Conservation (phyloP, 345 rosid species). For the Syzygium jambos region DNA sequence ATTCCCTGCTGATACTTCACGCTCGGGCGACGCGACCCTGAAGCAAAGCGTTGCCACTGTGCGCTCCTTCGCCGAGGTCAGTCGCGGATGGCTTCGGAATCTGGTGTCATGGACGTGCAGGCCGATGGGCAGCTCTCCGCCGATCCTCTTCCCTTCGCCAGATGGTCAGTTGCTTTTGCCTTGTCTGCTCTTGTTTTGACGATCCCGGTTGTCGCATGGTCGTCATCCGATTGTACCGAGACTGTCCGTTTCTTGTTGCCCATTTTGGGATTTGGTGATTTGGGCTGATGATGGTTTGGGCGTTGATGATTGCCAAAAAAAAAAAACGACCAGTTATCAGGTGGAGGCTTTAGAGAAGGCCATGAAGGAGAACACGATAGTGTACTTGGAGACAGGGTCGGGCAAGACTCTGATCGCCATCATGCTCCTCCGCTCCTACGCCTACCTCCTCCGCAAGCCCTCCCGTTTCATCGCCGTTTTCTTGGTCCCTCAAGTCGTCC, state of each 20-base stretch:
- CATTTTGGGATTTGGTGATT: not conserved
- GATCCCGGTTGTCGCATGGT: not conserved
- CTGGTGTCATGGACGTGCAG: not conserved
- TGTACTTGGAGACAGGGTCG: conserved; percentile 77
- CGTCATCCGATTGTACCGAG: not conserved
- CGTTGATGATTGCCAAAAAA: not conserved
- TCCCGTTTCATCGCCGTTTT: conserved; percentile 63
- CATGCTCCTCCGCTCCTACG: conserved; percentile 79
- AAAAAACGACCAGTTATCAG: conserved; percentile 50
- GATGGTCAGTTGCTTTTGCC: conserved; percentile 3
- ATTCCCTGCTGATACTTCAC: not conserved
- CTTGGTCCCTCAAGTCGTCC: conserved; percentile 88
- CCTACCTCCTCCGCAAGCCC: conserved; percentile 72
- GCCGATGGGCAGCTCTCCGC: not conserved
- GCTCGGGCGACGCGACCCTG: too few relatives aligned
- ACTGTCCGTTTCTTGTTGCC: not conserved
- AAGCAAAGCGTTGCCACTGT: not conserved
- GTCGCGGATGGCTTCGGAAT: not conserved
- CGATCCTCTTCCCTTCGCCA: conserved; percentile 18
- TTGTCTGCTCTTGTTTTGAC: not conserved
- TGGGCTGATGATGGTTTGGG: not conserved
- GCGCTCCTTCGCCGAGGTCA: not conserved
- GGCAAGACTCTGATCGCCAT: conserved; percentile 90
- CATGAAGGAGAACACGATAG: conserved; percentile 56
- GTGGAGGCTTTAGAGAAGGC: conserved; percentile 75